A percentile compares a stretch with the other conserved stretches of the same genome.
These are phyloP conservation scores for Magnusiomyces tetraspermus DNA, from an alignment of 1,139 yeast species.

Conservation along the genomic window DNA sequence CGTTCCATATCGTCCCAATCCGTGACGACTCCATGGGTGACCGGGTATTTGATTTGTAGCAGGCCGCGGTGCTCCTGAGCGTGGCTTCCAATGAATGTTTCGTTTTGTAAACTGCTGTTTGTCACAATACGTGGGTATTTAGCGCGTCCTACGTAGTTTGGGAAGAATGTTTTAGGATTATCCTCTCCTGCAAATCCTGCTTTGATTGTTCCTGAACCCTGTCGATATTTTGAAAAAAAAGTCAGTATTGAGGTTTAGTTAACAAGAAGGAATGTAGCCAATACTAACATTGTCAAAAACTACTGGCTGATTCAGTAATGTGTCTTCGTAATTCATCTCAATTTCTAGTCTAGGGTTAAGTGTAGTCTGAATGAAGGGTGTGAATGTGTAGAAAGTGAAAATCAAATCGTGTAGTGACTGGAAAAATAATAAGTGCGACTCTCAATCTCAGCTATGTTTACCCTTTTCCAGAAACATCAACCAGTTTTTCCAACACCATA, in stretches of 20 bases:
- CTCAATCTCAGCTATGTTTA: no score
- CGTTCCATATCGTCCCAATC: constrained; percentile 84
- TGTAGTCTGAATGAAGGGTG: no score
- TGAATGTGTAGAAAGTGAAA: no score
- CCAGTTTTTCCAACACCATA: no score
- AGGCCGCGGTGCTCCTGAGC: constrained; percentile 76
- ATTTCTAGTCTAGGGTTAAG: no score
- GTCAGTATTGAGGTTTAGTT: no score
- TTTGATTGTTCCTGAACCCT: constrained; percentile 79
- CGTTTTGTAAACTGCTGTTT: constrained; percentile 56
- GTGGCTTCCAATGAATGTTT: constrained; percentile 58
- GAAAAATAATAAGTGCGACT: no score
- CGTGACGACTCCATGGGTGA: constrained; percentile 70
- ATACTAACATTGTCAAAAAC: constrained; percentile 61
- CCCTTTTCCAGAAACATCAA: no score
- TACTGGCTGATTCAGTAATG: constrained; percentile 67
- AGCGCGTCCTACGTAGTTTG: constrained; percentile 63
- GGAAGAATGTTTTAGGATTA: constrained; percentile 51
- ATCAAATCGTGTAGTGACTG: no score
- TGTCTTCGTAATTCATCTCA: constrained; percentile 31
- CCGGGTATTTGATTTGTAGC: constrained; percentile 58
- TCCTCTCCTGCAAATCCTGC: constrained; percentile 95
- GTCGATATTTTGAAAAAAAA: background rate
- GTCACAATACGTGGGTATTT: constrained; percentile 83
- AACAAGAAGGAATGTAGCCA: no score